Conservation (phyloP, 2,329 filamentous ascomycete genomes). For the Acrocalymma vagum region DNA sequence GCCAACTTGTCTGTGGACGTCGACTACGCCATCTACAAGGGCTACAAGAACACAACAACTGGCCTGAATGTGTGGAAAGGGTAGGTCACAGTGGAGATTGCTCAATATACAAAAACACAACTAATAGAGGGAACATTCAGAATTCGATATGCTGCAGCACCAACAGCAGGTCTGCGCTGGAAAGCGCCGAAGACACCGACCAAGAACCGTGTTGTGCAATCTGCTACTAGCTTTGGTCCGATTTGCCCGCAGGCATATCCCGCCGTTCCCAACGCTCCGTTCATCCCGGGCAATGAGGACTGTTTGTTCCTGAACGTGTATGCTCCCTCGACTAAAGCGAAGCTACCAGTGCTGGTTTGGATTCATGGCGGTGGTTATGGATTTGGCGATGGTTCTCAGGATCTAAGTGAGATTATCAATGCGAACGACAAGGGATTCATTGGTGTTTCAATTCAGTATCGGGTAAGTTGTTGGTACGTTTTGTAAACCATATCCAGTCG, state of each 20-base stretch:
- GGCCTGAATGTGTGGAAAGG: slow-evolving; percentile 33
- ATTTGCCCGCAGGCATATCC: slow-evolving; percentile 23
- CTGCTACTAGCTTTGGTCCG: slow-evolving; percentile 19
- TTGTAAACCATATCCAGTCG: neutral
- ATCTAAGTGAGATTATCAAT: slow-evolving; percentile 54
- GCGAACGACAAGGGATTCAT: slow-evolving; percentile 60
- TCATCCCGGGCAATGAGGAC: slow-evolving; percentile 35
- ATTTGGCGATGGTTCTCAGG: slow-evolving; percentile 46
- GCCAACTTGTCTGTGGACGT: too few relatives aligned
- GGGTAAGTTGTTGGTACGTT: slow-evolving; percentile 36
- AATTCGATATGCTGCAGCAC: slow-evolving; percentile 30
- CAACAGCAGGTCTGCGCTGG: slow-evolving; percentile 23
- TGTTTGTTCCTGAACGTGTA: slow-evolving; percentile 50
- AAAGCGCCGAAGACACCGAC: slow-evolving; percentile 23
- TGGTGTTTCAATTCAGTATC: slow-evolving; percentile 60
- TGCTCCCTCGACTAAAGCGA: slow-evolving; percentile 28
- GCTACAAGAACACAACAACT: slow-evolving; percentile 18
- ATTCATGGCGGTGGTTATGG: slow-evolving; percentile 48
- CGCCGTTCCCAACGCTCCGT: slow-evolving; percentile 8
- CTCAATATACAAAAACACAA: too few relatives aligned
- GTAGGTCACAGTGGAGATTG: slow-evolving; percentile 12
- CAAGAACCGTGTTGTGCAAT: slow-evolving; percentile 10
- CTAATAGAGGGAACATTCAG: too few relatives aligned
- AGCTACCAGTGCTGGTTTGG: slow-evolving; percentile 45
- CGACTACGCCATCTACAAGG: slow-evolving; percentile 30